Base-by-base conservation (phyloP, 768 basidiomycete species). In the Leccinum rimulosum region DNA sequence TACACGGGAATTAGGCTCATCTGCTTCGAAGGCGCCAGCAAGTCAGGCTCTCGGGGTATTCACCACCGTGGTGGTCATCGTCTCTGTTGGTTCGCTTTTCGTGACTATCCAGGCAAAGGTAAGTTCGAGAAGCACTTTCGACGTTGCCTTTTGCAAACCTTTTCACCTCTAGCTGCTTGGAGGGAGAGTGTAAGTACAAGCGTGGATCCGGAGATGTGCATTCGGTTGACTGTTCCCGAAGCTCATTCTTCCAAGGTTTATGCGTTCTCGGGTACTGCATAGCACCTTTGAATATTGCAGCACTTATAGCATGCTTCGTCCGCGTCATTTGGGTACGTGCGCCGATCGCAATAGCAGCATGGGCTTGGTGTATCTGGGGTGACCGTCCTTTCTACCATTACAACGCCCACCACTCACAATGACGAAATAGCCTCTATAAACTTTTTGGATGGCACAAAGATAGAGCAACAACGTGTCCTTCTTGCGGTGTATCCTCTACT, bases 281-380 rank as follows among this genome's bases (percentile, higher is more conserved):
- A 56, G 95, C 94, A 7, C 96, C 96, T 14, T 82, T 98, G 53
- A 84, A 95, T 62, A 84, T 96, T 47, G 95, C 96, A 7, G 95
- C 95, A 3, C 76, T 98, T 31, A 81, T 97, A 49, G 83, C 93
- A 1, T 88, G 87, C 66, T 93, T 96, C 65, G 86, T 98, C 15
- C 89, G 83, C 49, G 75, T 86, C 30, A 88, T 98, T 52, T 97
- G 89, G 76, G 79, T 98, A 58, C 84, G 96, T 57, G 88, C 87
- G 31, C 96, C 96, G 10, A 73, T 98, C 31, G 89, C 94, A 49
- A 72, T 96, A 28, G 80, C 87, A 19, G 90, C 93, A 12, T 96
- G 94, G 89, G 94, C 82, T 38, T 98, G 96, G 96, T 93, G 88
- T 72, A 90, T 97, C 58, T 98, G 95, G 94, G 96, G 95, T 98